Conservation (phyloP, 352 stramenopile genomes). For the Phytophthora kernoviae region DNA sequence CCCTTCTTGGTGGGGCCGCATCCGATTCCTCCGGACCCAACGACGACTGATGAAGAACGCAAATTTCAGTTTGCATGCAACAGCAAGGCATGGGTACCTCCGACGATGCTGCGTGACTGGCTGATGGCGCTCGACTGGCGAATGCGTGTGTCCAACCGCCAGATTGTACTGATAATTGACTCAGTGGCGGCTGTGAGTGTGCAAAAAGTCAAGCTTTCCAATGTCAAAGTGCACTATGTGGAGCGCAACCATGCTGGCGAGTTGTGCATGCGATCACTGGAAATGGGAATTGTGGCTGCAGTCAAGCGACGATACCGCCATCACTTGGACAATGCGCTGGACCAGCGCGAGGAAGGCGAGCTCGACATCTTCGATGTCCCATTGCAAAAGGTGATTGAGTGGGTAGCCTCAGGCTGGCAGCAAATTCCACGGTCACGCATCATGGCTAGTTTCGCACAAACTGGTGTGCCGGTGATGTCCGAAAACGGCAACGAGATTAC, state of each 20-base stretch:
- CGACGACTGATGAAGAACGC: conserved; percentile 15
- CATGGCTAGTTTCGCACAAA: conserved; percentile 46
- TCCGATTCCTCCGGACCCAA: conserved; percentile 23
- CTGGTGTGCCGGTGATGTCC: conserved; percentile 35
- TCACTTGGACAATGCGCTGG: conserved; percentile 51
- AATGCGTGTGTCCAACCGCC: conserved; percentile 75
- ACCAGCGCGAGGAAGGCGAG: conserved; percentile 41
- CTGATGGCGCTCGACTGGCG: conserved; percentile 76
- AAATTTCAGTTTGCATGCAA: conserved; percentile 74
- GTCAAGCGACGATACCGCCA: conserved; percentile 70
- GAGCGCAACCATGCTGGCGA: conserved; percentile 40
- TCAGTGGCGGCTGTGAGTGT: conserved; percentile 59
- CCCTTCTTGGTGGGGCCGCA: conserved; percentile 68
- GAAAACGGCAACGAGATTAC: conserved; percentile 23
- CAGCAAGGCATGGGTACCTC: conserved; percentile 69
- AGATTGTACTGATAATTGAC: conserved; percentile 73
- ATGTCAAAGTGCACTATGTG: conserved; percentile 64
- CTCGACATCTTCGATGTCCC: conserved; percentile 48
- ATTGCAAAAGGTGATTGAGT: conserved; percentile 60
- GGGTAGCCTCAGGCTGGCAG: conserved; percentile 58
- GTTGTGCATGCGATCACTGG: conserved; percentile 45
- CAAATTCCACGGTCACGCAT: conserved; percentile 58
- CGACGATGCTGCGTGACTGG: conserved; percentile 82
- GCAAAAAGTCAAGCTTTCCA: conserved; percentile 64
- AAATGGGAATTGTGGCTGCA: conserved; percentile 44